These are phyloP conservation scores for Diplocarpon rosae DNA, from an alignment of 2,329 filamentous ascomycete species.

Conservation along the genomic window DNA sequence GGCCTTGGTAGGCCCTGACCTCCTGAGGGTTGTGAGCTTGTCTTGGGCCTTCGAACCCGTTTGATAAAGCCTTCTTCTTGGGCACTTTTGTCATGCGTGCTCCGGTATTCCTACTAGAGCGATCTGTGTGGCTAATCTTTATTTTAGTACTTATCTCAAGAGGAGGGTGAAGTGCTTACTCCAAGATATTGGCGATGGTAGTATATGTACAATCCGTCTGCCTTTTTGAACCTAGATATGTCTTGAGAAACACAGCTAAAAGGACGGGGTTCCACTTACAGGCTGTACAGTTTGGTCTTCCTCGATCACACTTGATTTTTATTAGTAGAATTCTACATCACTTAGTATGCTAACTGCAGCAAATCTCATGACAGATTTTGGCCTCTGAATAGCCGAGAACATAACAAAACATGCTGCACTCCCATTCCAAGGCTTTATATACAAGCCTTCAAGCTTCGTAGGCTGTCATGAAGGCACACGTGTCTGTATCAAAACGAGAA, in stretches of 20 bases:
- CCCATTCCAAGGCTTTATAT: too few species aligned
- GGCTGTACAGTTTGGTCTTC: conserved; percentile 55
- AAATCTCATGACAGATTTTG: too few species aligned
- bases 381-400: not conserved
- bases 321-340: not conserved
- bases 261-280: conserved; percentile 35
- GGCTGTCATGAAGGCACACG: too few species aligned
- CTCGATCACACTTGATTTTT: conserved; percentile 61
- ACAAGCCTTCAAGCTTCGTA: too few species aligned
- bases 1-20: conserved; percentile 19
- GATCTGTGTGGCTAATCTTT: conserved; percentile 41
- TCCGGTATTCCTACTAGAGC: conserved; percentile 38
- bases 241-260: conserved; percentile 8
- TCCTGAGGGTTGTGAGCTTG: conserved; percentile 17
- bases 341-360: not conserved
- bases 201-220: conserved; percentile 69
- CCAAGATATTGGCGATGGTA: conserved; percentile 63
- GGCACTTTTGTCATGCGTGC: conserved; percentile 47
- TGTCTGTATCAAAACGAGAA: too few species aligned
- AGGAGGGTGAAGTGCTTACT: conserved; percentile 39
- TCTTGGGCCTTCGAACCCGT: conserved; percentile 17
- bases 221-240: conserved; percentile 54
- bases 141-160: not conserved
- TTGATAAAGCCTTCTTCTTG: conserved; percentile 36
- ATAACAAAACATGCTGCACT: not conserved